Conservation (phyloP, 305 asterid species). For the Fraxinus sp. region DNA sequence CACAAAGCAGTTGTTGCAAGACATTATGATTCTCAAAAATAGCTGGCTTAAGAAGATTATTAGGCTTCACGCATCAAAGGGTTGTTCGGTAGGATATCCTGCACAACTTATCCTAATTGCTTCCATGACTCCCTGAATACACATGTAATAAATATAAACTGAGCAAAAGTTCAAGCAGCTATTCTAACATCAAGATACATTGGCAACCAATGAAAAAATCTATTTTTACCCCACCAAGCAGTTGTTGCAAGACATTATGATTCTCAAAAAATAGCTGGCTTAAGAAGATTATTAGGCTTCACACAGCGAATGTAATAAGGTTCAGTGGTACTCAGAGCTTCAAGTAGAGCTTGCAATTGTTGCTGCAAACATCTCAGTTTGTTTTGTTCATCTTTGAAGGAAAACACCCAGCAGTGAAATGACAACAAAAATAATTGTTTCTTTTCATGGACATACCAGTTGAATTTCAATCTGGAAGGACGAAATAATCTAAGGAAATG, state of each 20-base stretch:
- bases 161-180: slow-evolving; percentile 17
- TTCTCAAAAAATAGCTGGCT: too few species aligned
- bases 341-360: slow-evolving; percentile 87
- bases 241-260: too few species aligned
- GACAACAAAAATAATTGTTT: neutral
- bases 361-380: slow-evolving; percentile 53
- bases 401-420: slow-evolving; percentile 21
- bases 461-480: neutral
- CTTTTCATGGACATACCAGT: neutral
- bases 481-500: neutral
- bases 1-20: slow-evolving; percentile 96
- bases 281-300: too few species aligned
- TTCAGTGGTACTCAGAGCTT: slow-evolving; percentile 77
- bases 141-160: slow-evolving; percentile 15
- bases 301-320: slow-evolving; percentile 81
- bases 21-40: slow-evolving; percentile 95
- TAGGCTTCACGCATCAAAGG: slow-evolving; percentile 70
- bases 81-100: slow-evolving; percentile 71
- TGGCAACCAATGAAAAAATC: neutral
- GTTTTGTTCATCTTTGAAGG: too few species aligned
- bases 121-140: slow-evolving; percentile 95
- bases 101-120: slow-evolving; percentile 99
- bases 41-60: slow-evolving; percentile 92
- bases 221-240: too few species aligned
- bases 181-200: slow-evolving; percentile 13